These are phyloP conservation scores for Scedosporium aurantiacum DNA, from an alignment of 2,329 filamentous ascomycete genomes.

Conservation along the genomic window DNA sequence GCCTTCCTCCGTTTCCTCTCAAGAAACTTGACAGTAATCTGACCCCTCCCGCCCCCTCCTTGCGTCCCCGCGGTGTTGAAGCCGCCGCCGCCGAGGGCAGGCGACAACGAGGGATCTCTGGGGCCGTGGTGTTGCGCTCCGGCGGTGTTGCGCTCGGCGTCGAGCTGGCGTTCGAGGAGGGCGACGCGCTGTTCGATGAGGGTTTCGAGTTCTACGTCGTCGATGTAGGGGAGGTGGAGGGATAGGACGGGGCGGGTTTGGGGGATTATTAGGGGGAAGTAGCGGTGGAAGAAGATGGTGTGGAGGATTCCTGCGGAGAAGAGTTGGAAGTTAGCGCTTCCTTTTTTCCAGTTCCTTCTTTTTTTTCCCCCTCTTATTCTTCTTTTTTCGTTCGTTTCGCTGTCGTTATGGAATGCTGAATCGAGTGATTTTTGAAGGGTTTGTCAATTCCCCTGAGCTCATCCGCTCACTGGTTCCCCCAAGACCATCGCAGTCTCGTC, in stretches of 20 bases:
- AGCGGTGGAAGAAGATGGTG: constrained; percentile 97
- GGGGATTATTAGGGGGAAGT: constrained; percentile 79
- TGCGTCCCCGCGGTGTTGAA: constrained; percentile 6
- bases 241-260: constrained; percentile 82
- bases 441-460: constrained; percentile 9
- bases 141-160: constrained; percentile 38
- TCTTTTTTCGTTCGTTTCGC: too few relatives aligned
- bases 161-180: constrained; percentile 67
- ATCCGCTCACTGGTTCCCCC: constrained; percentile 3
- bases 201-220: constrained; percentile 83
- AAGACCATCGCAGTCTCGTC: background rate
- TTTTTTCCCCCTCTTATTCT: too few relatives aligned
- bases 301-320: constrained; percentile 64
- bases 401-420: background rate
- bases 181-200: constrained; percentile 83
- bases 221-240: constrained; percentile 77
- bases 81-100: constrained; percentile 4
- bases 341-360: too few relatives aligned
- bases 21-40: constrained; percentile 84
- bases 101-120: constrained; percentile 6
- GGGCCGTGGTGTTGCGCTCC: constrained; percentile 7
- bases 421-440: background rate
- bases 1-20: constrained; percentile 80
- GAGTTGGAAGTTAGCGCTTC: background rate
- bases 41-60: constrained; percentile 54